Conservation (phyloP, 1,139 yeast species). For the Geotrichum armillariae region DNA sequence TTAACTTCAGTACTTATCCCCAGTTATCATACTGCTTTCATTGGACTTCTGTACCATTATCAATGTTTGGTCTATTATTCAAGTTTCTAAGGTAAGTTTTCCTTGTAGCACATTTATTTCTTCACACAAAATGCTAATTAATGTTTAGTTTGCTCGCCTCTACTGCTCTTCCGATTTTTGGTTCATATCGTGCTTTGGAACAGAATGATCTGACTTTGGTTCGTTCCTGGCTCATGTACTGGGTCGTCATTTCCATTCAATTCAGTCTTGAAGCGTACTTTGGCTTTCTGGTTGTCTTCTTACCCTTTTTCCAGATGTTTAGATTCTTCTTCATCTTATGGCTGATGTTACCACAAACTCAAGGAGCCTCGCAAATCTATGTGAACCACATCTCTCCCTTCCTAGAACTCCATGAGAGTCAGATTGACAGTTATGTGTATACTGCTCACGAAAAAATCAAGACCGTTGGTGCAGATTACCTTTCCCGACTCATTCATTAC, state of each 20-base stretch:
- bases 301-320: slow-evolving; percentile 52
- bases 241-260: slow-evolving; percentile 54
- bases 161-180: slow-evolving; percentile 55
- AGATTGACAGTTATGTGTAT: slow-evolving; percentile 33
- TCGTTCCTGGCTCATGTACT: slow-evolving; percentile 63
- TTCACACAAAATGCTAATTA: neutral
- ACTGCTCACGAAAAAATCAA: slow-evolving; percentile 28
- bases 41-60: neutral
- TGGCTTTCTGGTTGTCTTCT: slow-evolving; percentile 42
- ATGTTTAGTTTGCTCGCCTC: slow-evolving; percentile 39
- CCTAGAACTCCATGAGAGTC: slow-evolving; percentile 35
- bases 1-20: too few species aligned
- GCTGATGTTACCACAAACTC: slow-evolving; percentile 53
- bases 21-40: too few species aligned
- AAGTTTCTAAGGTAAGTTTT: slow-evolving; percentile 25
- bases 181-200: slow-evolving; percentile 56
- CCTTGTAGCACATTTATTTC: neutral
- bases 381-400: slow-evolving; percentile 38
- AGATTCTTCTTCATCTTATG: slow-evolving; percentile 48
- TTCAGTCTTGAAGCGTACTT: slow-evolving; percentile 46
- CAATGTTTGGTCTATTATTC: slow-evolving; percentile 28
- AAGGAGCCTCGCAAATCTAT: slow-evolving; percentile 41
- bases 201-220: slow-evolving; percentile 47
- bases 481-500: slow-evolving; percentile 19
- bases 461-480: slow-evolving; percentile 30